Percentiles rank a stretch among this genome's conserved stretches.
Conservation (phyloP, 1,284 basidiomycete species). For the Veloboletus limbatus region DNA sequence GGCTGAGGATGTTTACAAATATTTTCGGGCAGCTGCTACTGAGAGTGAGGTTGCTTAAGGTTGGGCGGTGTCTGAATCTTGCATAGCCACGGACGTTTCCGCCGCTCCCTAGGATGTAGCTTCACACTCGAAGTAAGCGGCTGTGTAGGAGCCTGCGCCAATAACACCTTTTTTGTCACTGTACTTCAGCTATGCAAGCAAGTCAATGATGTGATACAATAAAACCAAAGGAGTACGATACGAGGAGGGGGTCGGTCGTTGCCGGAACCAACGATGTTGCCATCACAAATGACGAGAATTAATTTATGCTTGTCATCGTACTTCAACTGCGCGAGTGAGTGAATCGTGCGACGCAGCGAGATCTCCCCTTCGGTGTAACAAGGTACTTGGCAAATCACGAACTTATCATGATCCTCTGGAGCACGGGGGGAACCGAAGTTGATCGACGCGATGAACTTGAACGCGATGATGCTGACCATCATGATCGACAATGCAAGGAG, state of each 20-base stretch:
- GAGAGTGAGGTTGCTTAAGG: background rate
- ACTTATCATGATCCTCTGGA: constrained; percentile 97
- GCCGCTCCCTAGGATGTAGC: no score
- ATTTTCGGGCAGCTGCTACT: background rate
- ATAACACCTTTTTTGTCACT: no score
- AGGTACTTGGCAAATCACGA: constrained; percentile 97
- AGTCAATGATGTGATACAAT: no score
- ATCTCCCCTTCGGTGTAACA: constrained; percentile 96
- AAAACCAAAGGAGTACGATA: no score
- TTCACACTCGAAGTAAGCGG: background rate
- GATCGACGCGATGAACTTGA: constrained; percentile 96
- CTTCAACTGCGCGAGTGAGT: constrained; percentile 90
- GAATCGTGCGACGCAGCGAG: constrained; percentile 88
- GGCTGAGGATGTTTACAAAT: background rate
- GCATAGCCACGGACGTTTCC: background rate
- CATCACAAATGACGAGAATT: constrained; percentile 94
- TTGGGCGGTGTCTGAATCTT: background rate
- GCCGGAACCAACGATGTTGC: constrained; percentile 96
- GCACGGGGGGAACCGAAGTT: constrained; percentile 82
- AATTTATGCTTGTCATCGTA: constrained; percentile 99
- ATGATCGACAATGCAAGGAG: constrained; percentile 85
- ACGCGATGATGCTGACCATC: constrained; percentile 95
- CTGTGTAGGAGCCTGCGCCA: no score
- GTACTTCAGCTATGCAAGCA: no score
- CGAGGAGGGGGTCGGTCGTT: constrained; percentile 90